A percentile compares a stretch with the other conserved stretches of the same genome.
Conservation (phyloP, 2,329 filamentous ascomycete genomes). For the Aureobasidium uvarum region DNA sequence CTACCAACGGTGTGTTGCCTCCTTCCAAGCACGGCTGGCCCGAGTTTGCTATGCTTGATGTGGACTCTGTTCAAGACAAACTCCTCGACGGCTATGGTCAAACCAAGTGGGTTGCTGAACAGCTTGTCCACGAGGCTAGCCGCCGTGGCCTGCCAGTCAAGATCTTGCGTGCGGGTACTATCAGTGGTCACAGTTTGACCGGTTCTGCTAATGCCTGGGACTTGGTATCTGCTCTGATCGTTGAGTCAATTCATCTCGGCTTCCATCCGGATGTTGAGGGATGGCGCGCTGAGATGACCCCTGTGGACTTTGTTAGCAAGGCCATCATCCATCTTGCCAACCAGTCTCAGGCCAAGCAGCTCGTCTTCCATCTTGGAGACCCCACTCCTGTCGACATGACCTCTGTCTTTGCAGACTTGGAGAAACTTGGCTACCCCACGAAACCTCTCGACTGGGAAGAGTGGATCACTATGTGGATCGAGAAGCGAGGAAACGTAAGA, state of each 20-base stretch:
- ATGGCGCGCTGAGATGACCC: slow-evolving; percentile 81
- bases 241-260: slow-evolving; percentile 73
- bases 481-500: slow-evolving; percentile 63
- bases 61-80: slow-evolving; percentile 67
- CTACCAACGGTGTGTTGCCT: slow-evolving; percentile 76
- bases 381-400: slow-evolving; percentile 66
- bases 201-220: slow-evolving; percentile 78
- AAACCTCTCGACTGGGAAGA: slow-evolving; percentile 65
- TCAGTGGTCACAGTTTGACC: slow-evolving; percentile 71
- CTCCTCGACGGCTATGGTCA: slow-evolving; percentile 73
- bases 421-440: slow-evolving; percentile 68
- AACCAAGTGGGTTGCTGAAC: slow-evolving; percentile 78
- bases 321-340: slow-evolving; percentile 69
- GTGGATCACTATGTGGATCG: slow-evolving; percentile 71
- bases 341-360: slow-evolving; percentile 60
- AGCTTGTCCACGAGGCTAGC: slow-evolving; percentile 67
- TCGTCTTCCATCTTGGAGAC: slow-evolving; percentile 72
- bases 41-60: slow-evolving; percentile 64
- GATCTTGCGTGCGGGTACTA: slow-evolving; percentile 72
- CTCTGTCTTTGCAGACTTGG: slow-evolving; percentile 63
- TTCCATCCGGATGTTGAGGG: slow-evolving; percentile 67
- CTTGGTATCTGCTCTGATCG: slow-evolving; percentile 70
- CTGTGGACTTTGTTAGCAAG: slow-evolving; percentile 75
- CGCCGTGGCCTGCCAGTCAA: slow-evolving; percentile 67
- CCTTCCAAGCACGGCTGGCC: slow-evolving; percentile 68